Base-by-base conservation (phyloP, 2,329 filamentous ascomycete genomes). In the Botrytis porri region DNA sequence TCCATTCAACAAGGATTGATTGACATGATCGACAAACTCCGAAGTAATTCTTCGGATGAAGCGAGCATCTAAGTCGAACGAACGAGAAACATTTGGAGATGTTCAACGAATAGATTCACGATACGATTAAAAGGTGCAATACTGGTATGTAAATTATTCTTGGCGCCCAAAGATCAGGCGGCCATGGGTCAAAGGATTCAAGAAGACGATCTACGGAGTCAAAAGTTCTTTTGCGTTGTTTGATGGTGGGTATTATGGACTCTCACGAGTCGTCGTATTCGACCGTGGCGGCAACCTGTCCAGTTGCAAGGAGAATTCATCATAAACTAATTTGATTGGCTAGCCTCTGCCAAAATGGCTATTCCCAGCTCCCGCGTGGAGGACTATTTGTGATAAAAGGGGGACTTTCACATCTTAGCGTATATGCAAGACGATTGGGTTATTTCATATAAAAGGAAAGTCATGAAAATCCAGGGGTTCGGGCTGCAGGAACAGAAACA, bases 261-360 rank as follows among this genome's bases (percentile, higher is more conserved):
- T n/a, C 29, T 66, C 43, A 51, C 25, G 29, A 35, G 12, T n/a
- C 45, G 45, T 39, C 32, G 45, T 39, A 66, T 66, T 25, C 45
- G 45, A 39, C 32, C 14, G 45, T 54, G 64, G 45, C 64, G 45
- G 64, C n/a, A 67, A 67, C 32, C 45, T 39, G 22, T 20, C 32
- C 64, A 66, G 22, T 66, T 37, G 32, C 9, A 39, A 54, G 25
- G 16, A 54, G 35, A 54, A 54, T 54, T 54, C 22, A 41, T 9
- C 16, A 54, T 5, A 2, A n/a, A 75, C 45, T 20, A 75, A 54
- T 7, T 25, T 57, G n/a, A 67, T 72, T 72, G 70, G 62, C 25
- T 57, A 35, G 29, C 51, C 70, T 62, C 70, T 72, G 70, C 70
- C 70, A 72, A 72, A 62, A 20, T 54, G 22, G 20, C 39, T 48